These are phyloP conservation scores for Zygosaccharomyces siamensis DNA, from an alignment of 805 yeast species.

Conservation along the genomic window DNA sequence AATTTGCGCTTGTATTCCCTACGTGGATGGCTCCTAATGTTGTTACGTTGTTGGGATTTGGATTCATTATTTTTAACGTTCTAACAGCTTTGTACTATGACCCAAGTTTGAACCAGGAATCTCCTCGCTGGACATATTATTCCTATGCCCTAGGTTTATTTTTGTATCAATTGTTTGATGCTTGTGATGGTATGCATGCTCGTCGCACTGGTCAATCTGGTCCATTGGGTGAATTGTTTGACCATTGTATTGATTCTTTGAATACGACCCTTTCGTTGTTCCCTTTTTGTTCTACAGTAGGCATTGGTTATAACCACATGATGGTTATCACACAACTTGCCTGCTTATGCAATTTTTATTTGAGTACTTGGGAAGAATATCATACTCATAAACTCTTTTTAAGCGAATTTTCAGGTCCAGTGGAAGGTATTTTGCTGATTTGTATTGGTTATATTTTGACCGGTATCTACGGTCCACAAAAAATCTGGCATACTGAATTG, in stretches of 20 bases:
- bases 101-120: constrained; percentile 53
- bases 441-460: constrained; percentile 52
- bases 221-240: constrained; percentile 91
- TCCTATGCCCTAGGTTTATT: constrained; percentile 78
- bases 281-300: constrained; percentile 70
- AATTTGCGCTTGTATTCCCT: constrained; percentile 73
- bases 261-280: constrained; percentile 78
- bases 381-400: constrained; percentile 80
- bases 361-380: constrained; percentile 94
- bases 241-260: constrained; percentile 73
- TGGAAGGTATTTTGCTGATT: constrained; percentile 80
- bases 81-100: constrained; percentile 64
- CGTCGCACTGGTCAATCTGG: constrained; percentile 93
- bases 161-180: constrained; percentile 91
- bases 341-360: constrained; percentile 72
- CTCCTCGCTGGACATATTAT: constrained; percentile 74
- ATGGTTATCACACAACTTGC: constrained; percentile 65
- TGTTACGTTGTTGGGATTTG: constrained; percentile 74
- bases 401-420: constrained; percentile 86
- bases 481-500: constrained; percentile 51
- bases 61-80: constrained; percentile 63
- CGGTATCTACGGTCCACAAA: constrained; percentile 61
- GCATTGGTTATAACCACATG: constrained; percentile 64
- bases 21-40: constrained; percentile 88
- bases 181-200: constrained; percentile 94